These are phyloP conservation scores for Lentinus tigrinus DNA, from an alignment of 768 basidiomycete species.

Conservation along the genomic window DNA sequence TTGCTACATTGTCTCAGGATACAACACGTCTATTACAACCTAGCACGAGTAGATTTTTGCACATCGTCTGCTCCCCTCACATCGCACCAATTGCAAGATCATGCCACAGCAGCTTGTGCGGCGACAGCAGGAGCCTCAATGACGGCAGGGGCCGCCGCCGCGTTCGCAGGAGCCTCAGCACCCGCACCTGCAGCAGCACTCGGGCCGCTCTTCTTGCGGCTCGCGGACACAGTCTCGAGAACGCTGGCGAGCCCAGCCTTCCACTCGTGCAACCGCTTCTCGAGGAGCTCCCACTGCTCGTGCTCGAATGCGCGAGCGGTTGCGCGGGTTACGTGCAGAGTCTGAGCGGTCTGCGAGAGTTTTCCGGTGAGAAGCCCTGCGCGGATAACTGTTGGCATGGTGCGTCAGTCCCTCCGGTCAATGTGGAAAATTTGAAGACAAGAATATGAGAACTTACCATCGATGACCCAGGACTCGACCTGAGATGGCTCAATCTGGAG, in stretches of 20 bases:
- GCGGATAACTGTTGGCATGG: slow-evolving; percentile 63
- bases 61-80: no score
- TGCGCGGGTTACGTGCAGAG: slow-evolving; percentile 69
- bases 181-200: background rate
- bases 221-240: slow-evolving; percentile 64
- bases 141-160: background rate
- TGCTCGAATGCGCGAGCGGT: slow-evolving; percentile 74
- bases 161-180: background rate
- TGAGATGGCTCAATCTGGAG: slow-evolving; percentile 62
- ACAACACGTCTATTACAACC: slow-evolving; percentile 17
- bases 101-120: slow-evolving; percentile 12
- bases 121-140: slow-evolving; percentile 10
- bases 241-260: slow-evolving; percentile 69
- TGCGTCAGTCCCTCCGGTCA: background rate
- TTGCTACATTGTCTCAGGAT: slow-evolving; percentile 13
- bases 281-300: slow-evolving; percentile 78
- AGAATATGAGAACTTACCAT: slow-evolving; percentile 48
- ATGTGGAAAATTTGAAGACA: background rate
- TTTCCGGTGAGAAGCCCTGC: slow-evolving; percentile 77
- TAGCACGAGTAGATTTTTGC: slow-evolving; percentile 7
- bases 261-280: slow-evolving; percentile 75
- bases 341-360: slow-evolving; percentile 77
- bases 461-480: slow-evolving; percentile 87
- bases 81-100: background rate
- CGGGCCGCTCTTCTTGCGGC: slow-evolving; percentile 32